Evolutionary conservation across 768 basidiomycete species (phyloP).

Genomic region (Lentinula guzmanii): DNA sequence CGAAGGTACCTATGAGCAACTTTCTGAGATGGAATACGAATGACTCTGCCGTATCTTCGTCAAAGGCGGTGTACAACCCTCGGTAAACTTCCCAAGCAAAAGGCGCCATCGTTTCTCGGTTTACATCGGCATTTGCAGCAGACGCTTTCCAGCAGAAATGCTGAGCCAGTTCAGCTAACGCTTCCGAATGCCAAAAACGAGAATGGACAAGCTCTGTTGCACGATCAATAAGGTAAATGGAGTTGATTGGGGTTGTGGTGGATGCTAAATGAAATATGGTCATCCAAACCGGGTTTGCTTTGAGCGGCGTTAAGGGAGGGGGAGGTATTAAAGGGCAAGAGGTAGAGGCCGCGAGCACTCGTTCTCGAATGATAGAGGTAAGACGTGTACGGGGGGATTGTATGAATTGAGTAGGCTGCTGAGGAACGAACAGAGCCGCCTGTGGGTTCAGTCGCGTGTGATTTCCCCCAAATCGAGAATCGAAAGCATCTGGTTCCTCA

Average conservation of each 20-base stretch:
- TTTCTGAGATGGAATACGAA: conserved; percentile 21
- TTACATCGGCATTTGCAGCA: conserved; percentile 6
- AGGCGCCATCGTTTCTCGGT: conserved; percentile 6
- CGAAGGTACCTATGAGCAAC: conserved; percentile 17
- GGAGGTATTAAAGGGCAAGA: neutral
- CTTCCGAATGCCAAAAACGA: conserved; percentile 13
- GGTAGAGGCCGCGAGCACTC: neutral
- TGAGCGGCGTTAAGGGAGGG: neutral
- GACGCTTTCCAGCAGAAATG: conserved; percentile 20
- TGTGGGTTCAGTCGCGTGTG: conserved; percentile 1
- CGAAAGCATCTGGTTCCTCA: neutral
- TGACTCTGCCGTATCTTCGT: conserved; percentile 15
- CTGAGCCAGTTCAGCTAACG: conserved; percentile 19
- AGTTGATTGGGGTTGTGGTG: neutral
- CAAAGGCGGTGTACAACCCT: conserved; percentile 10
- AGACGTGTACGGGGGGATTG: neutral
- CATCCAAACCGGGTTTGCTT: conserved; percentile 6
- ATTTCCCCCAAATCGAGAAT: neutral
- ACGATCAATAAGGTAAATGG: neutral
- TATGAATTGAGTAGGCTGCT: neutral
- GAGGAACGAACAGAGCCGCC: neutral
- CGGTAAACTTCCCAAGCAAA: conserved; percentile 19
- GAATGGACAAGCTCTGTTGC: neutral
- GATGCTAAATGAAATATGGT: neutral
- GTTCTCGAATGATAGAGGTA: no score